Conservation (phyloP, 192 early-diverging fungal species). For the Coemansia reversa region DNA sequence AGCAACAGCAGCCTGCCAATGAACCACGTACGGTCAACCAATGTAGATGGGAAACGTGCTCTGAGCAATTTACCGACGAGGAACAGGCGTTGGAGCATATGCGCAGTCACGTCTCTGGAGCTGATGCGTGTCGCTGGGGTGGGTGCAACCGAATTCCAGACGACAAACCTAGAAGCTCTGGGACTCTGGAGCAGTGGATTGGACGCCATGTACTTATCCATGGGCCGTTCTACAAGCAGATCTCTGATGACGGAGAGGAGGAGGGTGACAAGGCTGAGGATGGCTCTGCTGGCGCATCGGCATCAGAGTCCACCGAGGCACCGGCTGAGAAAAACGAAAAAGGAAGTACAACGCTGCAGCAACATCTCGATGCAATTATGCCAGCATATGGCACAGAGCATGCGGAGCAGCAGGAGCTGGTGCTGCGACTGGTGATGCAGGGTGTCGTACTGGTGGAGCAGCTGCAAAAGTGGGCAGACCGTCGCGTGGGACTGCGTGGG, state of each 20-base stretch:
- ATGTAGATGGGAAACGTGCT: constrained; percentile 41
- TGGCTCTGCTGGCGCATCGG: neutral
- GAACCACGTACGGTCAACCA: constrained; percentile 2
- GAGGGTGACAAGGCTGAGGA: neutral
- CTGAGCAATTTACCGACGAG: constrained; percentile 24
- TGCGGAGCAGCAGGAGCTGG: constrained; percentile 17
- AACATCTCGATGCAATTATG: constrained; percentile 10
- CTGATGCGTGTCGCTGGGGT: constrained; percentile 49
- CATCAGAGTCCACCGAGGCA: neutral
- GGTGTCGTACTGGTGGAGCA: constrained; percentile 46
- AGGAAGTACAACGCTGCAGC: constrained; percentile 1
- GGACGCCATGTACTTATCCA: constrained; percentile 34
- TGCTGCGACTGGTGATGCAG: constrained; percentile 34
- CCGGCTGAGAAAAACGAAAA: neutral
- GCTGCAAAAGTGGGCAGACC: constrained; percentile 48
- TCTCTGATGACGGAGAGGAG: neutral
- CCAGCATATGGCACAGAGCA: constrained; percentile 15
- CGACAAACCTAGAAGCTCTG: neutral
- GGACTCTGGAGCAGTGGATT: constrained; percentile 22
- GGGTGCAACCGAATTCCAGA: constrained; percentile 43
- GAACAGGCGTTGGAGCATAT: constrained; percentile 30
- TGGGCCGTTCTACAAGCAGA: constrained; percentile 35
- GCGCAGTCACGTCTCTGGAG: constrained; percentile 7
- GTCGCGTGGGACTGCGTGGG: constrained; percentile 26
- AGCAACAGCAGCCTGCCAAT: neutral